Evolutionary conservation across 306 rosid genomes (phyloP), one percentile per base, ranked within the genome.

Genomic region (Quercus mongolica): DNA sequence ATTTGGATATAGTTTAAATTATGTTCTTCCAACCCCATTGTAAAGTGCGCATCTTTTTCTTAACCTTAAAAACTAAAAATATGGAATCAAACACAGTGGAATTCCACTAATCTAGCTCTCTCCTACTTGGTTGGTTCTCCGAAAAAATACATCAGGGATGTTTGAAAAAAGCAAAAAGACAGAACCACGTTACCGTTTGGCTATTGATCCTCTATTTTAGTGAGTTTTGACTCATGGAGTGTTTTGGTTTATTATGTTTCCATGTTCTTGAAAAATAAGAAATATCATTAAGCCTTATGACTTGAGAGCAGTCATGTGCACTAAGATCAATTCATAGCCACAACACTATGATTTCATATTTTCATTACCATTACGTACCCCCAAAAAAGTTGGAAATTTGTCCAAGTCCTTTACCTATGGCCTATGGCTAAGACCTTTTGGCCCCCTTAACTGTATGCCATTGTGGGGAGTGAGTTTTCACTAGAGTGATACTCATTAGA

Each of bases 271-370:
- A 31, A 64, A 30, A 63, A 64, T 15, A 64, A 28, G 4, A n/a
- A 33, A 68, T 10, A 35, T 68, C 28, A 68, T 19, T n/a, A 68
- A 8, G 72, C 72, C 30, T 69, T 58, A 44, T 63, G 84, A 87
- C 79, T 67, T 41, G 21, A 7, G 56, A 83, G 76, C 83, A 81
- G 82, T 79, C 56, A 15, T 74, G 83, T 62, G 86, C 92, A 81
- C 88, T 81, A 69, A 49, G 18, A 77, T 78, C 87, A 78, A 74
- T 74, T 81, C 87, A 79, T 49, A 68, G 72, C 13, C 59, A 52
- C 75, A 73, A 75, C 14, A 7, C 58, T 52, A 21, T 86, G 63
- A 79, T 73, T 76, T 74, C 83, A 82, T 54, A 76, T 78, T 76
- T 58, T 13, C 25, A 3, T 56, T 33, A 49, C 56, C 80, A 49